Percentiles rank a stretch among this genome's conserved stretches.
Conservation (phyloP, 768 basidiomycete genomes). For the Rossbeevera mucosa region DNA sequence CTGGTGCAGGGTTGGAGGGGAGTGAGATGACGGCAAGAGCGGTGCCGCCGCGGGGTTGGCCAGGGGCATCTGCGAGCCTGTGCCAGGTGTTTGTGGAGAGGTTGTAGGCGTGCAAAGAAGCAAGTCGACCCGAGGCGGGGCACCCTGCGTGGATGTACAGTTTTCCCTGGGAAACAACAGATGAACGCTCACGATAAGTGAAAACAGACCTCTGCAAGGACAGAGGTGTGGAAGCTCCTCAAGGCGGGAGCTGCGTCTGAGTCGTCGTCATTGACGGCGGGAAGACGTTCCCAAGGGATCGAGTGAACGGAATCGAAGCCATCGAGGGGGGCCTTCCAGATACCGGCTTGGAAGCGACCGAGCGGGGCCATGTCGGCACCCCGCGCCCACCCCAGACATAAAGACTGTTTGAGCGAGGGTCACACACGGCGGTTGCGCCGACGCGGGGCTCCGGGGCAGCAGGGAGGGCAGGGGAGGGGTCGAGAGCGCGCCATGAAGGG, state of each 20-base stretch:
- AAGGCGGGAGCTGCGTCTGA: slow-evolving; percentile 27
- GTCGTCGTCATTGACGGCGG: slow-evolving; percentile 26
- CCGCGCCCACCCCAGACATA: slow-evolving; percentile 47
- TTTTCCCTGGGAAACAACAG: slow-evolving; percentile 18
- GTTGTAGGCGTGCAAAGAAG: slow-evolving; percentile 34
- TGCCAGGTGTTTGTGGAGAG: slow-evolving; percentile 28
- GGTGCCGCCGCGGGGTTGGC: slow-evolving; percentile 38
- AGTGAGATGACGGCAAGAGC: slow-evolving; percentile 30
- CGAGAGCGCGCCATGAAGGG: slow-evolving; percentile 19
- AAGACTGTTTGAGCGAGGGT: slow-evolving; percentile 17
- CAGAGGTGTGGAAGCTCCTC: slow-evolving; percentile 37
- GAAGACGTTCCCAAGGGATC: slow-evolving; percentile 30
- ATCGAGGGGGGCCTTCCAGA: slow-evolving; percentile 26
- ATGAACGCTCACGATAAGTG: neutral
- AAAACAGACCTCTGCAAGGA: slow-evolving; percentile 24
- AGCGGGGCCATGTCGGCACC: slow-evolving; percentile 38
- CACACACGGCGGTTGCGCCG: slow-evolving; percentile 21
- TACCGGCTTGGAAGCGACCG: slow-evolving; percentile 22
- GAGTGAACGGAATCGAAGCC: neutral
- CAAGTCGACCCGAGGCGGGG: slow-evolving; percentile 34
- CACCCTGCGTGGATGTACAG: slow-evolving; percentile 42
- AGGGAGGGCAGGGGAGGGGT: slow-evolving; percentile 14
- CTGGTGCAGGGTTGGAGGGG: slow-evolving; percentile 10
- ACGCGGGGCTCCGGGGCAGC: slow-evolving; percentile 19
- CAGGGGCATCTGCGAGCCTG: slow-evolving; percentile 34